A percentile compares a stretch with the other conserved stretches of the same genome.
Evolutionary conservation across 768 basidiomycete genomes (phyloP).

Genomic region (Amanita polypyramis): DNA sequence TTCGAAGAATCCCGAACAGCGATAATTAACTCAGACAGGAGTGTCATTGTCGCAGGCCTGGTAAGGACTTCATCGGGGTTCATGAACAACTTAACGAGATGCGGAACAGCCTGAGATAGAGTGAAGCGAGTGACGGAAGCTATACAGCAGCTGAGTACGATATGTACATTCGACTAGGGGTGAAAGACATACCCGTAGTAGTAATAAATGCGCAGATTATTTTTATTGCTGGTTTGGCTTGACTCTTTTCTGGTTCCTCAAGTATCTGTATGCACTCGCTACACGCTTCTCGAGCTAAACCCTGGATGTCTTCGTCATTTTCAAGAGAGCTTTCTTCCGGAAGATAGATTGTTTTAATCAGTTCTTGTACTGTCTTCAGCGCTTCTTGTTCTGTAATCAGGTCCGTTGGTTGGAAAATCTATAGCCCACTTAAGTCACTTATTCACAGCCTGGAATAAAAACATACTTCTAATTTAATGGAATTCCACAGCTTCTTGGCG

Average conservation of each 20-base stretch:
- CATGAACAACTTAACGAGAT: conserved; percentile 68
- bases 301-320: conserved; percentile 33
- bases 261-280: conserved; percentile 74
- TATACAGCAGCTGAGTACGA: conserved; percentile 17
- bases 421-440: conserved; percentile 1
- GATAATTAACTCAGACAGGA: conserved; percentile 56
- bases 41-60: conserved; percentile 53
- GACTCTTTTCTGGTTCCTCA: conserved; percentile 87
- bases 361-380: conserved; percentile 53
- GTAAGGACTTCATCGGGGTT: conserved; percentile 59
- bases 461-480: conserved; percentile 77
- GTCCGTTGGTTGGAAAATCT: conserved; percentile 95
- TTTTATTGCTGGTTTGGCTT: conserved; percentile 81
- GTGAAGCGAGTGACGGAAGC: conserved; percentile 63
- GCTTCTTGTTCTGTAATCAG: conserved; percentile 62
- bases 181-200: conserved; percentile 49
- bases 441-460: not conserved
- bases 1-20: conserved; percentile 36
- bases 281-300: conserved; percentile 64
- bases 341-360: conserved; percentile 68
- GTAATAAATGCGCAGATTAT: conserved; percentile 67
- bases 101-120: conserved; percentile 57
- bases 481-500: conserved; percentile 80
- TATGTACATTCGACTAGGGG: not conserved
- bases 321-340: conserved; percentile 28